A percentile compares a stretch with the other conserved stretches of the same genome.
Evolutionary conservation across 176 grass and related monocot genomes (phyloP).

Genomic region (Themeda triandra): DNA sequence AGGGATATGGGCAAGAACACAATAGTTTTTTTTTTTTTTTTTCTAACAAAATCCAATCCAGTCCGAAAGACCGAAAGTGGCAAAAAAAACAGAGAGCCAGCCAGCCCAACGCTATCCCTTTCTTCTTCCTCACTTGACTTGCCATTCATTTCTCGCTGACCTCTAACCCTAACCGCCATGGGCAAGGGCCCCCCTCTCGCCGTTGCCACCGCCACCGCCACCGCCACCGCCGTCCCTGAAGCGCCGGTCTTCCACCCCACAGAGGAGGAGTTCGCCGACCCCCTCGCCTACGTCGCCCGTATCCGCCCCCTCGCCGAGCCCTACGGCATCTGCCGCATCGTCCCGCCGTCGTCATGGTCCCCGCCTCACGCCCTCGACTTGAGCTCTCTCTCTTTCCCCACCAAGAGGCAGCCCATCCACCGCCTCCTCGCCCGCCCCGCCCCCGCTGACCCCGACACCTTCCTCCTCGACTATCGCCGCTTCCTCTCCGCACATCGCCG

Average conservation of each 20-base stretch:
- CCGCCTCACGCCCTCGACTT: constrained; percentile 60
- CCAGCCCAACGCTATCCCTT: background rate
- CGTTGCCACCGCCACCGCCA: background rate
- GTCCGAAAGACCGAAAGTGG: no score
- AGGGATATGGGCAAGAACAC: no score
- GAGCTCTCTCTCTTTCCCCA: constrained; percentile 53
- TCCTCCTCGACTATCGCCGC: constrained; percentile 73
- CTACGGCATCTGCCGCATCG: constrained; percentile 90
- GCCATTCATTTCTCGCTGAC: constrained; percentile 7
- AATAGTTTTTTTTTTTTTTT: no score
- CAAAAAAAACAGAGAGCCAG: no score
- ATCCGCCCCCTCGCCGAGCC: constrained; percentile 69
- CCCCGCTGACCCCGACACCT: constrained; percentile 73
- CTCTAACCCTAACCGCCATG: constrained; percentile 37
- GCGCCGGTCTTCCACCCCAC: constrained; percentile 82
- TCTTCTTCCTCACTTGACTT: background rate
- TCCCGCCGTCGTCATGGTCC: constrained; percentile 71
- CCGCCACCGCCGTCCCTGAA: constrained; percentile 21
- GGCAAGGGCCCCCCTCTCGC: constrained; percentile 30
- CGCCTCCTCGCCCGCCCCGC: constrained; percentile 75
- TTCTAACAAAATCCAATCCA: no score
- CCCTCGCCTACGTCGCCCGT: constrained; percentile 61
- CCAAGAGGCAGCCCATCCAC: constrained; percentile 86
- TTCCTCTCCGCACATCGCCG: constrained; percentile 44
- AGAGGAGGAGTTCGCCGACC: constrained; percentile 78